These are phyloP conservation scores for Novakomyces olei DNA, from an alignment of 805 yeast genomes.

Conservation along the genomic window DNA sequence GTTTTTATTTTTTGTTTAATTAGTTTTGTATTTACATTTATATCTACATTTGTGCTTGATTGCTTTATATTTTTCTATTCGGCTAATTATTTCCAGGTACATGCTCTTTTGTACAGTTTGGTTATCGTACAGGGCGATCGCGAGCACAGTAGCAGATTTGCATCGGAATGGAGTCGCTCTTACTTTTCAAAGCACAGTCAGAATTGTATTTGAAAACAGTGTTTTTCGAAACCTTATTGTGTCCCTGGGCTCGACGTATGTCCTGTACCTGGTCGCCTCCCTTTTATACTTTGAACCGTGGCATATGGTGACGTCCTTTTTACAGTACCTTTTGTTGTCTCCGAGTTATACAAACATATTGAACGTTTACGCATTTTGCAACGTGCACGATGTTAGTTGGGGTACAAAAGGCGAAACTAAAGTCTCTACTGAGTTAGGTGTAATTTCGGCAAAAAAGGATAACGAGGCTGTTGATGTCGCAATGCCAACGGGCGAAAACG, in stretches of 20 bases:
- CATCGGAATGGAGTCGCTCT: constrained; percentile 1
- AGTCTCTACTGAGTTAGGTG: constrained; percentile 47
- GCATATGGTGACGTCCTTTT: constrained; percentile 60
- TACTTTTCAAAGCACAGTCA: not conserved
- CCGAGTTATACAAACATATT: constrained; percentile 84
- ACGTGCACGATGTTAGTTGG: constrained; percentile 98
- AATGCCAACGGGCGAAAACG: constrained; percentile 43
- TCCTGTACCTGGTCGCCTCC: constrained; percentile 65
- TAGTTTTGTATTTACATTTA: constrained; percentile 1
- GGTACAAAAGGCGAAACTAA: constrained; percentile 91
- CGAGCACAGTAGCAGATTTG: constrained; percentile 6
- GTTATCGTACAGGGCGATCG: constrained; percentile 1
- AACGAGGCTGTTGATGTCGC: constrained; percentile 67
- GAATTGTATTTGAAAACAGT: constrained; percentile 20
- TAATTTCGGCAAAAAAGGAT: constrained; percentile 20
- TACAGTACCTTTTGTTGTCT: constrained; percentile 70
- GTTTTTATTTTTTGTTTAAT: not conserved
- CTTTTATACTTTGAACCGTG: constrained; percentile 81
- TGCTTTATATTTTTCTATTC: too few species aligned
- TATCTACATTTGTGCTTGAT: not conserved
- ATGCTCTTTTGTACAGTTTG: not conserved
- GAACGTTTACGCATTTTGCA: constrained; percentile 91
- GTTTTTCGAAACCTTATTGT: constrained; percentile 59
- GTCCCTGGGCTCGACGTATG: constrained; percentile 76
- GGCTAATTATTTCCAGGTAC: not conserved